These are phyloP conservation scores for Cutaneotrichosporon spelunceum DNA, from an alignment of 1,284 basidiomycete genomes.

Conservation along the genomic window DNA sequence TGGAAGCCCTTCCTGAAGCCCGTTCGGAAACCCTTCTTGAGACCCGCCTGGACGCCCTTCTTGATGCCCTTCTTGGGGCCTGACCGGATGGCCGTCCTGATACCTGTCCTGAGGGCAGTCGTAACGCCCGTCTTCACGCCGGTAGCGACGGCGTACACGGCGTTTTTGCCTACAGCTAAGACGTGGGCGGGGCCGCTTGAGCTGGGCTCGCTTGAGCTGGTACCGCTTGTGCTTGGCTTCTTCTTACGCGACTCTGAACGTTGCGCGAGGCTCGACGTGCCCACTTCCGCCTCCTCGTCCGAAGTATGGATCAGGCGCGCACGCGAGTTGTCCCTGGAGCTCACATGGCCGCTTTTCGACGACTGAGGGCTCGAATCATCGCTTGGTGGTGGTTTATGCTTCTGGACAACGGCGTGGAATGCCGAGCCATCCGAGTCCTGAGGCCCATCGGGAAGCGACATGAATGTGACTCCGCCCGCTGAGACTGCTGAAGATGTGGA, in stretches of 20 bases:
- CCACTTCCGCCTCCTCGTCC: constrained; percentile 15
- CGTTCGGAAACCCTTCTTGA: constrained; percentile 14
- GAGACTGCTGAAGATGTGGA: constrained; percentile 13
- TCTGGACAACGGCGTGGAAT: constrained; percentile 12
- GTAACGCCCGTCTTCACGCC: constrained; percentile 17
- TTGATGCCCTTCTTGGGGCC: too few species aligned
- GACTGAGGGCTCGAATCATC: constrained; percentile 6
- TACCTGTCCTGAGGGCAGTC: not conserved
- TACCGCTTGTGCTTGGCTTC: not conserved
- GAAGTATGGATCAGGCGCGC: constrained; percentile 11
- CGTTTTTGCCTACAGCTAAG: too few species aligned
- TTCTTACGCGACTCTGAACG: not conserved
- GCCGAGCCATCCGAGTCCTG: constrained; percentile 2
- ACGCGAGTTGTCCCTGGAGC: constrained; percentile 6
- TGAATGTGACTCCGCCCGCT: constrained; percentile 34
- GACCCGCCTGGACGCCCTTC: too few species aligned
- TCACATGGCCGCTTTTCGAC: not conserved
- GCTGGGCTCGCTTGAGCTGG: too few species aligned
- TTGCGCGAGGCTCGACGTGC: not conserved
- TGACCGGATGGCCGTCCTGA: too few species aligned
- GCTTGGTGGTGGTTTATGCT: not conserved
- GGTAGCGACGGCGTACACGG: not conserved
- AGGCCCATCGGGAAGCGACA: constrained; percentile 32
- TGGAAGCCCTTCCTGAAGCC: too few species aligned
- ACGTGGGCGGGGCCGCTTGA: too few species aligned